Base-by-base conservation (phyloP, 495 filamentous ascomycete genomes). In the Penicillium pulvis region DNA sequence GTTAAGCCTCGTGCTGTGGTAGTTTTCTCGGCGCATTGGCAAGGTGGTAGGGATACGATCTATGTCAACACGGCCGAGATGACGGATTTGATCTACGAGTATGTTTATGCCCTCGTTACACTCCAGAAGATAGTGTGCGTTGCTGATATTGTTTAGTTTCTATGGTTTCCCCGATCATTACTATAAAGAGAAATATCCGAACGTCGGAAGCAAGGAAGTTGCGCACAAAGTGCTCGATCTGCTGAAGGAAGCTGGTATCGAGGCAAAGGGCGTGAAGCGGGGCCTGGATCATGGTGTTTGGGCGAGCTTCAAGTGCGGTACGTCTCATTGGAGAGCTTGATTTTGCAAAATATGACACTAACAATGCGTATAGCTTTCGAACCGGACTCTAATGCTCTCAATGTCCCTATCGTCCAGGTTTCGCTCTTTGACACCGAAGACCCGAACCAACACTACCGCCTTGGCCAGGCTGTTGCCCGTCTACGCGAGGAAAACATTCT, bases 1-100 rank as follows among this genome's bases (percentile, higher is more conserved):
- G 85, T 93, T 33, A 89, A 89, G 66, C 90, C 90, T 19, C 86
- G 85, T 55, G 92, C 91, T 16, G 80, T 94, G 14, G 88, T 96
- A 11, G 90, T 96, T 12, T 91, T 96, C 71, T 93, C 89, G 11
- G 91, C 90, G 24, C 90, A 96, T 73, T 95, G 92, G 92, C 87
- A 93, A 71, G 82, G 78, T 23, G 75, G 75, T 1, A 68, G 68
- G 33, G 73, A 83, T 63, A 78, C 73, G 4, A 82, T 95, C 54
- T 77, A 90, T 64, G 84, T 94, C 61, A 94, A 94, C 71, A 84
- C 81, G 10, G 86, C 83, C 5, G 87, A 87, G 61, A 72, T 78
- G 56, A 88, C 82, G 1, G 85, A 89, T 59, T 68, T 95, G 65
- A 90, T 95, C 47, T 95, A 95, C 73, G 92, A 96, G 84, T 89